Evolutionary conservation across 441 rosid genomes (phyloP), one percentile per base, ranked within the genome.

Genomic region (Hura crepitans): DNA sequence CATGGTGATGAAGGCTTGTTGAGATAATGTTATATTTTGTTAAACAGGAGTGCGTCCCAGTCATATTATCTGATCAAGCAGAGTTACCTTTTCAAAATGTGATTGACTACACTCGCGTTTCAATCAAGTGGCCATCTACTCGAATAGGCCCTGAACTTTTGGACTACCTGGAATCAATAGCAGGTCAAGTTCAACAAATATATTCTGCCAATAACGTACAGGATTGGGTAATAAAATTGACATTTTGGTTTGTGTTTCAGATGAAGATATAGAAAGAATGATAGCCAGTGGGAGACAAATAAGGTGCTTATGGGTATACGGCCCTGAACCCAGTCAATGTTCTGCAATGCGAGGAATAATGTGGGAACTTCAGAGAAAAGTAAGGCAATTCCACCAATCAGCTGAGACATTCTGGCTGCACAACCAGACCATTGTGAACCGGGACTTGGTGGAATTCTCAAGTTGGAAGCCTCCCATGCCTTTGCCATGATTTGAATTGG

Each of bases 311-410:
- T 92, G 91, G 82, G 89, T 80, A 51, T 95, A 95, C 61, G 86
- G 88, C 57, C 81, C 87, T 17, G 97, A 89, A 39, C 78, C 88
- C 0, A 86, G 82, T 54, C 75, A 75, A 0, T 92, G 99, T 74
- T 90, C 97, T 60, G 94, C 97, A 30, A 86, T 85, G 77, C 81
- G 66, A 78, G 99, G 92, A 66, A 81, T 95, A 66, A 14, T 95
- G 75, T 92, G 97, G 99, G 97, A 95, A 74, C 95, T 95, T 66
- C 99, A 92, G 72, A 86, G 91, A 70, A 94, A 94, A 85, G 90
- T 86, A 63, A 86, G 99, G 81, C 81, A 77, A 55, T 94, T 92
- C 74, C 99, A 94, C 69, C 99, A 85, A 62, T 94, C 97, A 6
- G 72, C 88, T 0, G 97, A 89, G 80, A 95, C 99, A 57, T 95